Base-by-base conservation (phyloP, 495 filamentous ascomycete species). In the Neurospora sp. region DNA sequence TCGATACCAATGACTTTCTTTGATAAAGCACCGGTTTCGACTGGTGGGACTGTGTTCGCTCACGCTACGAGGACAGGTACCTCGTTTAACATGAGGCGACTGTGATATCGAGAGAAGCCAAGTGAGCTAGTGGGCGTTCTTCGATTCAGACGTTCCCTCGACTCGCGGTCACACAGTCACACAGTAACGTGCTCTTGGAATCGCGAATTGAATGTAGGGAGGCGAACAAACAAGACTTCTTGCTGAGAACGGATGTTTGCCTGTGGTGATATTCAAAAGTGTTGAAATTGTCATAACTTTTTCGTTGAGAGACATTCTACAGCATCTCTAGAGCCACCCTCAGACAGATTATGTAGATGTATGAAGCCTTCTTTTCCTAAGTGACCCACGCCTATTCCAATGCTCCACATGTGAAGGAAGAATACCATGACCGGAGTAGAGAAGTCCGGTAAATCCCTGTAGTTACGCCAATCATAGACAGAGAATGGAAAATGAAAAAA, bases 321-420 rank as follows among this genome's bases (percentile, higher is more conserved):
- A 72, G 31, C 49, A 39, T 71, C 69, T 37, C 54, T 62, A 42
- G 49, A 72, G 40, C 74, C 39, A 41, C 74, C 23, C 16, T 69
- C 39, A 40, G 39, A 70, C 46, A 49, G 39, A 75, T 75, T 72
- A 72, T 75, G 73, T 74, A 72, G 70, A 71, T 75, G 54, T 31
- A 42, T 60, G 38, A 72, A 72, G 70, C 73, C 70, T 72, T 74
- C 54, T 66, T 66, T 66, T 66, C 54, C 10, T 72, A 39, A 38
- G 40, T 72, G 70, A n/a, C 70, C 38, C 62, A 31, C 73, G 70
- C 70, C 73, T 71, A 42, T 72, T 72, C 73, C 73, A 38, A 74
- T 74, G 73, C 73, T 74, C 73, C 72, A 20, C 72, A 73, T 73
- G 62, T 20, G 73, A 66, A 66, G 54, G 54, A 66, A 74, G 69